These are phyloP conservation scores for Vaccinium darrowii DNA, from an alignment of 148 eudicot genomes.

Conservation along the genomic window DNA sequence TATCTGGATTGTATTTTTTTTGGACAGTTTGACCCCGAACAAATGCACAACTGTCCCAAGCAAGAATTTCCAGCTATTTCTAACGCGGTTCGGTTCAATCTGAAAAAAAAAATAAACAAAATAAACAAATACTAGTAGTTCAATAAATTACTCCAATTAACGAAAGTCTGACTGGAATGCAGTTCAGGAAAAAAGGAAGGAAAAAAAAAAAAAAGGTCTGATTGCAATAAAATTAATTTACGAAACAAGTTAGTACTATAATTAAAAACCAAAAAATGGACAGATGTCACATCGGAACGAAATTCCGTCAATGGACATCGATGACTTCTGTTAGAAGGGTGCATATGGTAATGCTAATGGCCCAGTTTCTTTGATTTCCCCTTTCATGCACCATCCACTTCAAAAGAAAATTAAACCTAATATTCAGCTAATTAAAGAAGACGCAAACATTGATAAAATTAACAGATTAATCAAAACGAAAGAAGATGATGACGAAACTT, in stretches of 20 bases:
- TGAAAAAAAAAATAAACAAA: neutral
- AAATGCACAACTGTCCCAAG: slow-evolving; percentile 24
- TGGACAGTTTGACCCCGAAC: neutral
- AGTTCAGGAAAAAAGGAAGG: too few relatives aligned
- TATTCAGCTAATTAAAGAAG: neutral
- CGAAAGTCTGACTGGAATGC: neutral
- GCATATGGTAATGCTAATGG: neutral
- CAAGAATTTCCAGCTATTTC: slow-evolving; percentile 25
- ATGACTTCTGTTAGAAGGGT: neutral
- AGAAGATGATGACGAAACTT: neutral
- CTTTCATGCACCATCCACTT: neutral
- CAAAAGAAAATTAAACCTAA: neutral
- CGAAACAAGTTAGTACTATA: neutral
- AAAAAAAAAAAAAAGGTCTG: neutral
- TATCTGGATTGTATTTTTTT: neutral
- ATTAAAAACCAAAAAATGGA: neutral
- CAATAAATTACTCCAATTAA: neutral
- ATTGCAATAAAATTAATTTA: neutral
- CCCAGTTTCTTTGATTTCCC: neutral
- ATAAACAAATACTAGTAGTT: neutral
- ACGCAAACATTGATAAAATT: neutral
- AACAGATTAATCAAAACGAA: neutral
- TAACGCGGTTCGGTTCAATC: slow-evolving; percentile 14
- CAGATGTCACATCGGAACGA: neutral
- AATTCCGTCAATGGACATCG: neutral